Conservation (phyloP, 2,329 filamentous ascomycete genomes). For the Cadophora sp. region DNA sequence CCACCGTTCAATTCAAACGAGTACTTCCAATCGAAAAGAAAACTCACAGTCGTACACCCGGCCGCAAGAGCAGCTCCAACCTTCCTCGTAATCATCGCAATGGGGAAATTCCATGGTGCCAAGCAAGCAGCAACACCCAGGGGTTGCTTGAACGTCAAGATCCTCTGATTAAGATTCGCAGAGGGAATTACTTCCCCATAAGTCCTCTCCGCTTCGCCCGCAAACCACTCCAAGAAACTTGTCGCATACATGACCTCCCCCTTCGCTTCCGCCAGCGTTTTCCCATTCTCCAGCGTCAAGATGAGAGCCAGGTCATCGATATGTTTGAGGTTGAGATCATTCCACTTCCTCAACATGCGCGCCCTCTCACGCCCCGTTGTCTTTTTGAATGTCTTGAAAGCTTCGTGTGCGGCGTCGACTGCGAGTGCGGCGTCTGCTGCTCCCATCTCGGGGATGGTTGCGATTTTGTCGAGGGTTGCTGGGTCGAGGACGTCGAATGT, state of each 20-base stretch:
- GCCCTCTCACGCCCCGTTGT: conserved; percentile 66
- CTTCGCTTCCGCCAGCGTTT: conserved; percentile 66
- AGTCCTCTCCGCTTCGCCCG: conserved; percentile 51
- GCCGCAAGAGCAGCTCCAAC: conserved; percentile 72
- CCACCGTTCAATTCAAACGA: neutral
- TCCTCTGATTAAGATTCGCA: conserved; percentile 24
- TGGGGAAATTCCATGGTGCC: conserved; percentile 57
- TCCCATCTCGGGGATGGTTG: conserved; percentile 59
- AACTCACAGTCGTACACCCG: conserved; percentile 73
- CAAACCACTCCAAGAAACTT: conserved; percentile 68
- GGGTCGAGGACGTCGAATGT: conserved; percentile 60
- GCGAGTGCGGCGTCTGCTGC: conserved; percentile 56
- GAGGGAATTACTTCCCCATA: conserved; percentile 31
- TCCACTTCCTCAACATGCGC: conserved; percentile 70
- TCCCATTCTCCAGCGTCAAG: conserved; percentile 75
- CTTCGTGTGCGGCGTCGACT: conserved; percentile 56
- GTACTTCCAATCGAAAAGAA: neutral
- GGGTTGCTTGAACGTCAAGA: conserved; percentile 33
- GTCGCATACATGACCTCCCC: conserved; percentile 65
- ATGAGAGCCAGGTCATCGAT: conserved; percentile 64
- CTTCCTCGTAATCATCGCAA: conserved; percentile 57
- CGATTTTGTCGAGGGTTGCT: conserved; percentile 55
- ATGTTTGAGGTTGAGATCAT: conserved; percentile 70
- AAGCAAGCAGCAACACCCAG: conserved; percentile 34
- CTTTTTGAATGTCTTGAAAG: conserved; percentile 59